phyloP scores from a whole-genome alignment of 176 grass and related monocot species.

The Microstegium vimineum region DNA sequence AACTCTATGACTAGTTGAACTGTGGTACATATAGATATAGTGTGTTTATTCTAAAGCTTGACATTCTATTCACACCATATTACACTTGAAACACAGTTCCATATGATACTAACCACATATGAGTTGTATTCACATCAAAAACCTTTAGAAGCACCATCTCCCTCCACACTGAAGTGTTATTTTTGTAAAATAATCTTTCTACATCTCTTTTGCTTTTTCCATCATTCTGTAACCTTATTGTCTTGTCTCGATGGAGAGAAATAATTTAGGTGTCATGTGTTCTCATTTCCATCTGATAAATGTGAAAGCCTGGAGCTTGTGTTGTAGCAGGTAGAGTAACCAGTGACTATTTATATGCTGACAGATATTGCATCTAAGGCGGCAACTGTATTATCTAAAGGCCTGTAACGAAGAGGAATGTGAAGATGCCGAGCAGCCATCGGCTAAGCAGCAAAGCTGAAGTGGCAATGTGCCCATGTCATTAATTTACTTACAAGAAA shows the following conservation, averaged over 20 bases:
- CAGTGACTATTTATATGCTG: conserved; percentile 14
- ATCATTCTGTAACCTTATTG: not conserved
- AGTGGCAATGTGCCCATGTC: not conserved
- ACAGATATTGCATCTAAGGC: conserved; percentile 71
- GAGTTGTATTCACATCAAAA: not conserved
- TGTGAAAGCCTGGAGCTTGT: not conserved
- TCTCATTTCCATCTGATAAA: not conserved
- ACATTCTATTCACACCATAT: not conserved
- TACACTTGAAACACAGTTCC: not conserved
- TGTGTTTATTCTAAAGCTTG: not conserved
- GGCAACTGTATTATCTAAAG: conserved; percentile 53
- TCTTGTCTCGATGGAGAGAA: not conserved
- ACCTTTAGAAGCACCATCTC: not conserved
- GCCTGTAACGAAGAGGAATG: conserved; percentile 40
- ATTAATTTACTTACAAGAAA: conserved; percentile 5
- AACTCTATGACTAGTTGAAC: not conserved
- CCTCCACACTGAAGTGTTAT: not conserved
- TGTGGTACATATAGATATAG: not conserved
- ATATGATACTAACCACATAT: not conserved
- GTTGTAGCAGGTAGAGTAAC: not conserved
- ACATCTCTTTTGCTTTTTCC: not conserved
- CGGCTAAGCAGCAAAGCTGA: not conserved
- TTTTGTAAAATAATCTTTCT: not conserved
- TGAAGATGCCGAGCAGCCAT: conserved; percentile 26
- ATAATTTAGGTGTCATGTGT: not conserved